These are phyloP conservation scores for Acmispon strigosus DNA, from an alignment of 306 rosid species.

Conservation along the genomic window DNA sequence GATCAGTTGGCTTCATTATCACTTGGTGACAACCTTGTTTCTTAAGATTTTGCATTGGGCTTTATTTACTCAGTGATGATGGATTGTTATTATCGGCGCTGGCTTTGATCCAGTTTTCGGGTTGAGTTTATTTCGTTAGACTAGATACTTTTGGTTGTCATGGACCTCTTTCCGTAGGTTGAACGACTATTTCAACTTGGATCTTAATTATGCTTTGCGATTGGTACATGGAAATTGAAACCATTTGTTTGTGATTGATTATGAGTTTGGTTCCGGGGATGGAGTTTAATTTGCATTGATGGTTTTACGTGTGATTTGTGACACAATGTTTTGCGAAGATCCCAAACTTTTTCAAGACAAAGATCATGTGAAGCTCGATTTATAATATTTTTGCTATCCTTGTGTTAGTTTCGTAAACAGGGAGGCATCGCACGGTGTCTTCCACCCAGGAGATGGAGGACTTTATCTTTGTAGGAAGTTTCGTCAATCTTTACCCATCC, in stretches of 20 bases:
- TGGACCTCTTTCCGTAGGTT: not conserved
- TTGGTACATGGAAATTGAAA: not conserved
- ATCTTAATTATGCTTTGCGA: slow-evolving; percentile 15
- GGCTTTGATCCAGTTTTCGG: slow-evolving; percentile 25
- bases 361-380: no score
- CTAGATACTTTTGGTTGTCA: slow-evolving; percentile 1
- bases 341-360: no score
- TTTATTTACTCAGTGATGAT: not conserved
- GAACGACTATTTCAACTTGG: slow-evolving; percentile 7
- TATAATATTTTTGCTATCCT: no score
- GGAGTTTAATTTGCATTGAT: not conserved
- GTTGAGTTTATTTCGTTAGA: slow-evolving; percentile 34
- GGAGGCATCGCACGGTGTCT: no score
- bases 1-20: slow-evolving; percentile 82
- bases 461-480: no score
- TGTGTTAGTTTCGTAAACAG: no score
- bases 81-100: slow-evolving; percentile 28
- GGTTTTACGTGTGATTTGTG: not conserved
- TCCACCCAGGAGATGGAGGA: no score
- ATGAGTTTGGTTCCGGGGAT: not conserved
- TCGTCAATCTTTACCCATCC: no score
- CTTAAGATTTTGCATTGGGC: slow-evolving; percentile 33
- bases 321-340: not conserved
- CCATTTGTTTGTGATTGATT: not conserved
- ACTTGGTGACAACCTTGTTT: slow-evolving; percentile 67